Evolutionary conservation across 2,329 filamentous ascomycete genomes (phyloP).

Genomic region (Cladosporium sp.): DNA sequence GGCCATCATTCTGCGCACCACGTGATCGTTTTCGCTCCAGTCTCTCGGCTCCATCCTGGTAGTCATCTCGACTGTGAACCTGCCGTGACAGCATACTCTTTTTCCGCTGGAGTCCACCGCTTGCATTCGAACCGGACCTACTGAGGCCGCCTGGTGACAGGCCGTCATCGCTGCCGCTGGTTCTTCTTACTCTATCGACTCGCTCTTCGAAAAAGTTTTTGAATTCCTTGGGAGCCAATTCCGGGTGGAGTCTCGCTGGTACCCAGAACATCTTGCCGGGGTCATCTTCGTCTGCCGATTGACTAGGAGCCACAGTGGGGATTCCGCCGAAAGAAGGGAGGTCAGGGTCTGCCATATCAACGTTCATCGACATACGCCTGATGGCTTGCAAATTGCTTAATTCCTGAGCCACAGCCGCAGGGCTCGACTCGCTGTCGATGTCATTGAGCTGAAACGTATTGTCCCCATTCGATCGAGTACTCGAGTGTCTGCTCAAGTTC

Average conservation of each 20-base stretch:
- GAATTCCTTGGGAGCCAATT: constrained; percentile 91
- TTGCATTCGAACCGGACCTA: constrained; percentile 42
- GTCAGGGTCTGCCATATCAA: constrained; percentile 64
- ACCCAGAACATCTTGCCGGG: constrained; percentile 91
- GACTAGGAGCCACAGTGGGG: constrained; percentile 64
- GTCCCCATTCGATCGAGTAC: constrained; percentile 21
- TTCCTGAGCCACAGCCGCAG: constrained; percentile 84
- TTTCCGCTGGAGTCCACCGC: constrained; percentile 67
- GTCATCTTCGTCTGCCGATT: constrained; percentile 70
- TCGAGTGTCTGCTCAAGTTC: constrained; percentile 30
- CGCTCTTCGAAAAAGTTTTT: constrained; percentile 93
- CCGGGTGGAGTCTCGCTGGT: constrained; percentile 85
- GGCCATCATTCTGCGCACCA: constrained; percentile 37
- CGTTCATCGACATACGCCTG: constrained; percentile 90
- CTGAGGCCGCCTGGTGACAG: constrained; percentile 55
- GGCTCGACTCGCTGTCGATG: constrained; percentile 82
- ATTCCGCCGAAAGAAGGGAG: constrained; percentile 56
- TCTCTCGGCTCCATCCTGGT: constrained; percentile 76
- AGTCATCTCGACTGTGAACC: constrained; percentile 70
- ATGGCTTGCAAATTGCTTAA: constrained; percentile 87
- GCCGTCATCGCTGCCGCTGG: constrained; percentile 62
- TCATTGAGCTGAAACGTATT: constrained; percentile 56
- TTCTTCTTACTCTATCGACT: constrained; percentile 79
- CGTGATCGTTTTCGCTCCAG: constrained; percentile 66
- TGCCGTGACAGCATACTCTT: constrained; percentile 95